Evolutionary conservation across 306 rosid genomes (phyloP).

Genomic region (Argentina anserina): DNA sequence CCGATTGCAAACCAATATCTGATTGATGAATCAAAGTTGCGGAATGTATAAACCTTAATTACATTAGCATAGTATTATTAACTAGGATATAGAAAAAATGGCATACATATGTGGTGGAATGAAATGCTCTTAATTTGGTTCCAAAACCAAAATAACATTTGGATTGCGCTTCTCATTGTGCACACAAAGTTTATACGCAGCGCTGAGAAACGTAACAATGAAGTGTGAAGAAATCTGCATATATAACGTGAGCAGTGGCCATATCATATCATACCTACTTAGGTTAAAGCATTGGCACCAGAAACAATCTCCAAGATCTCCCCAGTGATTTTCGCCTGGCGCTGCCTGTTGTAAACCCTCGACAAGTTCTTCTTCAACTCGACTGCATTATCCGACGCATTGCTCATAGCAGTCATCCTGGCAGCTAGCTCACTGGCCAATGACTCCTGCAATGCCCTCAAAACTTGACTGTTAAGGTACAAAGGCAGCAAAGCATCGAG

Average conservation of each 20-base stretch:
- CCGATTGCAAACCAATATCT: neutral
- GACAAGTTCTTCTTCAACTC: slow-evolving; percentile 74
- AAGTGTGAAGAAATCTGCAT: slow-evolving; percentile 11
- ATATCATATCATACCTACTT: slow-evolving; percentile 9
- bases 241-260: neutral
- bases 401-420: slow-evolving; percentile 90
- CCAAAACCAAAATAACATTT: slow-evolving; percentile 6
- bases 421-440: slow-evolving; percentile 90
- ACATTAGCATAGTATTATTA: neutral
- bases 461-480: slow-evolving; percentile 77
- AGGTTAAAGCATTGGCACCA: slow-evolving; percentile 60
- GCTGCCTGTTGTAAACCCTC: slow-evolving; percentile 56
- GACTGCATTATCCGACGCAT: slow-evolving; percentile 62
- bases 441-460: slow-evolving; percentile 90
- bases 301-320: slow-evolving; percentile 93
- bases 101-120: slow-evolving; percentile 7
- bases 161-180: slow-evolving; percentile 13
- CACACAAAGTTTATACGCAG: slow-evolving; percentile 4
- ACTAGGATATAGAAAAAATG: slow-evolving; percentile 15
- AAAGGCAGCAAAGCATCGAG: slow-evolving; percentile 83
- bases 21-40: neutral
- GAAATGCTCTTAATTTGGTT: slow-evolving; percentile 14
- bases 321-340: slow-evolving; percentile 88
- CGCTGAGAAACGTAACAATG: slow-evolving; percentile 6
- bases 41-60: slow-evolving; percentile 10